phyloP scores from a whole-genome alignment of 169 alveolate genomes.

The Besnoitia besnoiti region DNA sequence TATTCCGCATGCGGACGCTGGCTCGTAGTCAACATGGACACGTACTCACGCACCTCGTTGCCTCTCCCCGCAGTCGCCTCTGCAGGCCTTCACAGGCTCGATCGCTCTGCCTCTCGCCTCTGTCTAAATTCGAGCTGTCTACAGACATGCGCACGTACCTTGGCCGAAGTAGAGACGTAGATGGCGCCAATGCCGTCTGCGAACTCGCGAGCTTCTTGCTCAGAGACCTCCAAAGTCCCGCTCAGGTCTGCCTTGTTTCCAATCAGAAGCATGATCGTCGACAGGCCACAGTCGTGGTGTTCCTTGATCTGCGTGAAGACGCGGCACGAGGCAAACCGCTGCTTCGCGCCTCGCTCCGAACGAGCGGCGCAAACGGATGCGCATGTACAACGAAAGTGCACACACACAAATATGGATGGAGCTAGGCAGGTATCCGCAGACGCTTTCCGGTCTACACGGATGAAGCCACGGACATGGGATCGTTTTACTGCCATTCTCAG shows the following conservation, averaged over 20 bases:
- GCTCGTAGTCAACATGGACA: no score
- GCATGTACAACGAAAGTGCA: neutral
- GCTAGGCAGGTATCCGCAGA: neutral
- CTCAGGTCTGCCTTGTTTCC: constrained; percentile 92
- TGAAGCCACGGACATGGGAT: neutral
- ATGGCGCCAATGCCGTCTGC: constrained; percentile 71
- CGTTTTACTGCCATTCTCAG: no score
- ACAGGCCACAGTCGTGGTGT: constrained; percentile 46
- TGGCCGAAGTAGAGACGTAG: constrained; percentile 76
- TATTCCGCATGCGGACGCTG: no score
- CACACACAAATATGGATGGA: neutral
- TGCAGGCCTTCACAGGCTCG: no score
- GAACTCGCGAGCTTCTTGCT: constrained; percentile 65
- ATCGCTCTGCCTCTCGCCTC: no score
- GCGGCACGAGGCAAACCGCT: neutral
- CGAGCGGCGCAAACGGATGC: no score
- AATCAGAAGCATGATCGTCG: constrained; percentile 85
- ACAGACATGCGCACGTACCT: constrained; percentile 37
- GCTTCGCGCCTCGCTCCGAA: no score
- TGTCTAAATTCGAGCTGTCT: no score
- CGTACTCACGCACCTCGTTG: no score
- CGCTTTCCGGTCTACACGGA: neutral
- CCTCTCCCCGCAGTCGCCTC: no score
- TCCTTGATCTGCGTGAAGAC: constrained; percentile 29
- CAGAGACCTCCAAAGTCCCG: constrained; percentile 66